Percentiles rank a stretch among this genome's conserved stretches.
phyloP scores from a whole-genome alignment of 768 basidiomycete species.

The Scleroderma bovista region DNA sequence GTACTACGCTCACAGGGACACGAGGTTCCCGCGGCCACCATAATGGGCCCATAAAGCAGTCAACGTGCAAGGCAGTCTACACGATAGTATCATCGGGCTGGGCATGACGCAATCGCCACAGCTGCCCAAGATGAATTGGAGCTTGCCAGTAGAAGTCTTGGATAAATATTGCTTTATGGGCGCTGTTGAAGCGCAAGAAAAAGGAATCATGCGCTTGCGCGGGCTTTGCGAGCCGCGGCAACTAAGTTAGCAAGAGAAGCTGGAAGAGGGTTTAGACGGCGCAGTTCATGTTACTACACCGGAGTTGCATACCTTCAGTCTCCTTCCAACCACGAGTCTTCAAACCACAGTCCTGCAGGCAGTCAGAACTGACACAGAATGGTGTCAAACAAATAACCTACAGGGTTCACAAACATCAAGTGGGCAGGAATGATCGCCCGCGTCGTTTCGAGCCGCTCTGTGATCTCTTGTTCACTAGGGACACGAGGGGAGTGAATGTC shows the following conservation, averaged over 20 bases:
- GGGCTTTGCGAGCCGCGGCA: constrained; percentile 90
- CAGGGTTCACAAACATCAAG: constrained; percentile 88
- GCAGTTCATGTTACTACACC: constrained; percentile 2
- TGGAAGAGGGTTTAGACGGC: constrained; percentile 15
- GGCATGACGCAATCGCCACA: constrained; percentile 32
- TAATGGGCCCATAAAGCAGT: constrained; percentile 21
- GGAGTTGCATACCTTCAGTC: constrained; percentile 61
- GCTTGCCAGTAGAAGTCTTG: constrained; percentile 23
- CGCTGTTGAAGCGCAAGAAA: constrained; percentile 87
- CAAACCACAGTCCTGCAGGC: constrained; percentile 79
- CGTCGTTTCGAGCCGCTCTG: constrained; percentile 84
- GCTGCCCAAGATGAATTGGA: constrained; percentile 52
- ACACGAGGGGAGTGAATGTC: constrained; percentile 99
- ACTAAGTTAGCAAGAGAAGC: constrained; percentile 84
- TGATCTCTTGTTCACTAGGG: constrained; percentile 88
- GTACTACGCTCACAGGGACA: constrained; percentile 38
- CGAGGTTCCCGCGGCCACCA: constrained; percentile 23
- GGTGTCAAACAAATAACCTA: constrained; percentile 22
- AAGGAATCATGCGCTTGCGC: constrained; percentile 62
- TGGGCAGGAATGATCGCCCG: constrained; percentile 74
- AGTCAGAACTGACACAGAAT: constrained; percentile 1
- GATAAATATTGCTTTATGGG: constrained; percentile 61
- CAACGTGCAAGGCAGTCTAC: constrained; percentile 18
- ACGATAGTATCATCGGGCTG: constrained; percentile 15
- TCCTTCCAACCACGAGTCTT: constrained; percentile 99